Evolutionary conservation across 2,329 filamentous ascomycete genomes (phyloP).

Genomic region (Didymella pomorum): DNA sequence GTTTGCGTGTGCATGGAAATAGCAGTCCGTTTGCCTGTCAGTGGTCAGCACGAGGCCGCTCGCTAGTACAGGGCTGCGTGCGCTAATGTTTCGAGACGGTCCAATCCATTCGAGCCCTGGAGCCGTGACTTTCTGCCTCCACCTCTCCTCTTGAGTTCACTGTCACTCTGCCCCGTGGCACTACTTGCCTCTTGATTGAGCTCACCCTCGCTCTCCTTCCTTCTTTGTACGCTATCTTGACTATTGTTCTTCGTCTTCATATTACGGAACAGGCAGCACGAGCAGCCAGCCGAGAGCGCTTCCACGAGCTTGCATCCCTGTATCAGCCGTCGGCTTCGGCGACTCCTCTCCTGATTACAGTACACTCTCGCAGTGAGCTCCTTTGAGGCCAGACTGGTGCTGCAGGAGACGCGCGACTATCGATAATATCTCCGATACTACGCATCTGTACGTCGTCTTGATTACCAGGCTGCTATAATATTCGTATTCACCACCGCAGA

Average conservation of each 20-base stretch:
- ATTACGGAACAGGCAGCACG: background rate
- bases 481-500: background rate
- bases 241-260: constrained; percentile 24
- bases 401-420: constrained; percentile 34
- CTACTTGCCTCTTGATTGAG: background rate
- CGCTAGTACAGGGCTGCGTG: constrained; percentile 10
- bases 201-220: constrained; percentile 8
- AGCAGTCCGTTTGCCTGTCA: constrained; percentile 1
- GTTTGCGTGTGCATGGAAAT: background rate
- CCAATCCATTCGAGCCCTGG: background rate
- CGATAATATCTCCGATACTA: background rate
- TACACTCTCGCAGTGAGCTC: constrained; percentile 27
- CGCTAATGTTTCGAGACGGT: constrained; percentile 1
- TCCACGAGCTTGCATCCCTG: constrained; percentile 24
- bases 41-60: constrained; percentile 9
- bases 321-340: constrained; percentile 18
- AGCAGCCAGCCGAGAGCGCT: background rate
- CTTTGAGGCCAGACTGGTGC: constrained; percentile 45
- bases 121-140: constrained; percentile 11
- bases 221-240: constrained; percentile 35
- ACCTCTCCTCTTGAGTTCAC: constrained; percentile 1
- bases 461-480: too few relatives aligned
- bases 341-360: constrained; percentile 25
- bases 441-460: background rate
- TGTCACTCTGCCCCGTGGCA: background rate